These are phyloP conservation scores for Westerdykella sp. DNA, from an alignment of 2,329 filamentous ascomycete genomes.

Conservation along the genomic window DNA sequence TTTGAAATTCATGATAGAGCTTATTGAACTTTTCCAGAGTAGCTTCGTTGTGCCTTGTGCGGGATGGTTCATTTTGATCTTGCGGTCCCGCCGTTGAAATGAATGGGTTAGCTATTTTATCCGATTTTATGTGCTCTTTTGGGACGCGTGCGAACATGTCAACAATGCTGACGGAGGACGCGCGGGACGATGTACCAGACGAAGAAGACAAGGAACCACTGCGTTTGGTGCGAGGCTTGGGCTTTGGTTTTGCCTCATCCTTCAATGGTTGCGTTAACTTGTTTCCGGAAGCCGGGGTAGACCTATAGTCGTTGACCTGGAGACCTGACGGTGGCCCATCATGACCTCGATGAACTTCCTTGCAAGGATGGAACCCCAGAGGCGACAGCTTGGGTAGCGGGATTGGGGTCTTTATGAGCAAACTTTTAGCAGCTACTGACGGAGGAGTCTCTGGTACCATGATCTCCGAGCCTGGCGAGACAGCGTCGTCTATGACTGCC, in stretches of 20 bases:
- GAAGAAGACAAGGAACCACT: conserved; percentile 1
- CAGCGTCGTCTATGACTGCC: neutral
- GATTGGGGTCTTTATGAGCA: neutral
- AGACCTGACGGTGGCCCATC: neutral
- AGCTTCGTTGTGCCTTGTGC: conserved; percentile 15
- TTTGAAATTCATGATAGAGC: conserved; percentile 9
- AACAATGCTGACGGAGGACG: conserved; percentile 16
- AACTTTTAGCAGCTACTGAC: neutral
- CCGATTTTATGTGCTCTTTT: conserved; percentile 16
- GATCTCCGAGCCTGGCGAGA: neutral
- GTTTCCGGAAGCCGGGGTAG: neutral
- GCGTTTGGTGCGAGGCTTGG: conserved; percentile 2
- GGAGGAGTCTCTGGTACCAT: neutral
- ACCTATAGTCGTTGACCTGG: neutral
- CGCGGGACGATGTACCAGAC: conserved; percentile 5
- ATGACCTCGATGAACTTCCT: neutral
- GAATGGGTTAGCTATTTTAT: conserved; percentile 12
- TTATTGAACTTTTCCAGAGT: conserved; percentile 12
- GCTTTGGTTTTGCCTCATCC: conserved; percentile 11
- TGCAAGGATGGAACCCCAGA: neutral
- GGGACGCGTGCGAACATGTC: conserved; percentile 17
- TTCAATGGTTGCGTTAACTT: conserved; percentile 14
- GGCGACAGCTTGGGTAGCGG: neutral
- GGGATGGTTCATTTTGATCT: conserved; percentile 1
- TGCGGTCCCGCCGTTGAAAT: neutral